These are phyloP conservation scores for Silene latifolia DNA, from an alignment of 148 eudicot species.

Conservation along the genomic window DNA sequence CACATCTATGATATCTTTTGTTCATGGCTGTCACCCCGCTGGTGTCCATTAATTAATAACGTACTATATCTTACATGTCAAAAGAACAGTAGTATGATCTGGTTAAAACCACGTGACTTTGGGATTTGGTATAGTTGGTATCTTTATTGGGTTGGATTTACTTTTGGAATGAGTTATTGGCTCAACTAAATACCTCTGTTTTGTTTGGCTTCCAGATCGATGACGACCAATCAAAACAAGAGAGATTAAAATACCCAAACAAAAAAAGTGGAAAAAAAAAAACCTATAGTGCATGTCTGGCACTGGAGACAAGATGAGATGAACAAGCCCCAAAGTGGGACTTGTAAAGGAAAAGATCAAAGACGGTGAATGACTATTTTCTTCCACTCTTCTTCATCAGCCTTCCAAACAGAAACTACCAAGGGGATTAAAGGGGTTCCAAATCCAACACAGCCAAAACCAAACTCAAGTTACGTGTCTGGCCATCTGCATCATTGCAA, in stretches of 20 bases:
- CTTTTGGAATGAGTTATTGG: background rate
- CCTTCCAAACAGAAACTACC: background rate
- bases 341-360: background rate
- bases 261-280: background rate
- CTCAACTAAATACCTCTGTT: background rate
- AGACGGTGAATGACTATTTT: background rate
- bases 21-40: no score
- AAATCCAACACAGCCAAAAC: background rate
- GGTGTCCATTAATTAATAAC: no score
- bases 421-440: background rate
- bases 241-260: background rate
- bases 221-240: background rate
- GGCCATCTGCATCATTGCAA: background rate
- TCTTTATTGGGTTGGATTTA: background rate
- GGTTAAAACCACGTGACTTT: background rate
- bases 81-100: background rate
- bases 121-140: background rate
- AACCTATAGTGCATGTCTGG: background rate
- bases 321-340: background rate
- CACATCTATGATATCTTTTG: no score
- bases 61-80: no score
- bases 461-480: background rate
- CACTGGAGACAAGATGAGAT: background rate
- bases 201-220: background rate
- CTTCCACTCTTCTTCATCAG: background rate